phyloP scores from a whole-genome alignment of 2,329 filamentous ascomycete species.

The Aspergillus carbonarius region DNA sequence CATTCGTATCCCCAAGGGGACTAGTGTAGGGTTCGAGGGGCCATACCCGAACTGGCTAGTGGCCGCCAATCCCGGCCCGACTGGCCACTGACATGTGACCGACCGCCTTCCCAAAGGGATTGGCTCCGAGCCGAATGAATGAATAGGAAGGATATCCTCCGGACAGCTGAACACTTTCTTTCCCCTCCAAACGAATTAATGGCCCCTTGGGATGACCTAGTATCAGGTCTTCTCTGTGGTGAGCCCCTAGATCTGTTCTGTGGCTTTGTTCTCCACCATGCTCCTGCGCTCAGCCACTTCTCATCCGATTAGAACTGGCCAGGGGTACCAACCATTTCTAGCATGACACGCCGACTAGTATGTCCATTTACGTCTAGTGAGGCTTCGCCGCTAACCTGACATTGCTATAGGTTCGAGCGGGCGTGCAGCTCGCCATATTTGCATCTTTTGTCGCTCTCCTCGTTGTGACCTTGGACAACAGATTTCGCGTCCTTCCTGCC shows the following conservation, averaged over 20 bases:
- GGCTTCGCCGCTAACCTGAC: background rate
- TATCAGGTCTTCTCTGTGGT: constrained; percentile 27
- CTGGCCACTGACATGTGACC: constrained; percentile 23
- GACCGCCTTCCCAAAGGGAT: constrained; percentile 22
- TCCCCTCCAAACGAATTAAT: constrained; percentile 12
- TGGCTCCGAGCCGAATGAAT: background rate
- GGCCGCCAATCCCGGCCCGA: background rate
- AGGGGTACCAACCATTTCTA: constrained; percentile 30
- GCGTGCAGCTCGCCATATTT: constrained; percentile 71
- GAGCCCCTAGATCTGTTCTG: constrained; percentile 16
- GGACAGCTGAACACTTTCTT: constrained; percentile 4
- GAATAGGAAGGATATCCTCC: constrained; percentile 1
- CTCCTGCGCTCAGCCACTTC: constrained; percentile 28
- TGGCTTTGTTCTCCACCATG: constrained; percentile 31
- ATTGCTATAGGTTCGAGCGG: constrained; percentile 56
- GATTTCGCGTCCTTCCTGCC: constrained; percentile 81
- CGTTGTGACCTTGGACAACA: constrained; percentile 80
- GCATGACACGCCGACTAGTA: constrained; percentile 48
- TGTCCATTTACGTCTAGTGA: constrained; percentile 7
- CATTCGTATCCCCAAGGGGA: background rate
- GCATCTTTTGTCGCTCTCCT: constrained; percentile 67
- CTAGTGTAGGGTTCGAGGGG: constrained; percentile 1
- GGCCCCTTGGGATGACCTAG: constrained; percentile 34
- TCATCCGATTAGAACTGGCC: constrained; percentile 29
- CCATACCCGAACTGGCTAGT: background rate